Base-by-base conservation (phyloP, 495 filamentous ascomycete genomes). In the Copromyces sp. region DNA sequence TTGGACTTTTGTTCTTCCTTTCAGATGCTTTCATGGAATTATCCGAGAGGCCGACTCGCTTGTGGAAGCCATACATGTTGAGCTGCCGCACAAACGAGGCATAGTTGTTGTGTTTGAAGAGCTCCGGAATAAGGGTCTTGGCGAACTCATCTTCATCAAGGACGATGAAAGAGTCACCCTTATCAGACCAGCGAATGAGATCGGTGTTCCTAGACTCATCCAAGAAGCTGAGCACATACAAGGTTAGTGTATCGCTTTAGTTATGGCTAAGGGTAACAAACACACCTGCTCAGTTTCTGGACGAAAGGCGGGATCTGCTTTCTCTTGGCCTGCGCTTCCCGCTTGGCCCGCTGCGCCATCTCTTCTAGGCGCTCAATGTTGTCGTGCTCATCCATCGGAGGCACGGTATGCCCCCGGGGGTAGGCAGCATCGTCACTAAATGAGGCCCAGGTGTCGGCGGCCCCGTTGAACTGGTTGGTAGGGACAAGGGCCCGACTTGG, bases 41-140 rank as follows among this genome's bases (percentile, higher is more conserved):
- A 80, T 98, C 95, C 8, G 94, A 95, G 35, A 99, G 88, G 3
- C 95, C 95, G 11, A 99, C 96, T 70, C 95, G 93, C 84, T 99
- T 99, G 81, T 99, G 95, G 78, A 99, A 99, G 9, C 95, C 95
- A 80, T 99, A 99, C 95, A 99, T 98, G 78, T 99, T 99, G 74
- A 99, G 86, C 78, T 99, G 95, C 11, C 95, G 92, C 37, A 99
- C 95, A 77, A 99, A 99, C 2, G 96, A 98, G 8, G 95, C 94
- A 80, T 98, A 99, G 81, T 98, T 99, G 81, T 97, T 98, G 82
- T 98, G 96, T 79, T 99, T 99, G 87, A 98, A 99, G 9, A 98
- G 86, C 78, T 98, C 95, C 3, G 95, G 95, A 68, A 99, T 98
- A 73, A 99, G 81, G 0, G 91, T 97, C 80, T 93, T 94, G n/a